Evolutionary conservation across 768 basidiomycete species (phyloP), one percentile per base, ranked within the genome.

Genomic region (Lactarius tabidus): DNA sequence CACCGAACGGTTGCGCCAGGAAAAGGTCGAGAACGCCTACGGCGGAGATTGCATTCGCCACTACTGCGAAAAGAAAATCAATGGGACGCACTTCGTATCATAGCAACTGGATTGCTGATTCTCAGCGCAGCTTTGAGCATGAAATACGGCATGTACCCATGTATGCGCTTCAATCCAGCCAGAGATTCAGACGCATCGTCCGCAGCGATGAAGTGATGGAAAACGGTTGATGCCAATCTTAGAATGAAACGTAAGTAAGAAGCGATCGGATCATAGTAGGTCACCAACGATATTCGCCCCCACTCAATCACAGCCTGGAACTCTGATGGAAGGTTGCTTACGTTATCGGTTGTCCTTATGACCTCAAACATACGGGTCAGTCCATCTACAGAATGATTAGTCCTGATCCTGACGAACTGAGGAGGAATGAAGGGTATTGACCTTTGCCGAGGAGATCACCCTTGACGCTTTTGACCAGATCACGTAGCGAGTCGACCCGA

Each of bases 81-180:
- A n/a, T 35, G 35, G 38, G 17, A 70, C 81, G 20, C 64, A 88
- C 91, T 88, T 74, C 97, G 85, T 71, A 98, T 95, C 97, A 98
- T 98, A 33, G 85, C 84, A 65, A 99, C 89, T 2, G 97, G 97
- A 76, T 98, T 99, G 63, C 91, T 95, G 69, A 99, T 92, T 74
- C 85, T 89, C 66, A 99, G 77, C 15, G 93, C 89, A 9, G 93
- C 84, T 75, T 94, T 98, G 67, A 99, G 85, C 80, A 98, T 87
- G 72, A 98, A 93, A 75, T 99, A 99, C 6, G 97, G 97, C 93
- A 98, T 97, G 59, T 96, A 77, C 1, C 95, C 94, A 73, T 99
- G 97, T 51, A 97, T 84, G 56, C 95, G 84, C 78, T 98, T 98
- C 65, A 99, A 77, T 64, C 86, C 84, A 17, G 92, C 81, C 70